Base-by-base conservation (phyloP, 106 monocot genomes). In the Triglochin maritima region DNA sequence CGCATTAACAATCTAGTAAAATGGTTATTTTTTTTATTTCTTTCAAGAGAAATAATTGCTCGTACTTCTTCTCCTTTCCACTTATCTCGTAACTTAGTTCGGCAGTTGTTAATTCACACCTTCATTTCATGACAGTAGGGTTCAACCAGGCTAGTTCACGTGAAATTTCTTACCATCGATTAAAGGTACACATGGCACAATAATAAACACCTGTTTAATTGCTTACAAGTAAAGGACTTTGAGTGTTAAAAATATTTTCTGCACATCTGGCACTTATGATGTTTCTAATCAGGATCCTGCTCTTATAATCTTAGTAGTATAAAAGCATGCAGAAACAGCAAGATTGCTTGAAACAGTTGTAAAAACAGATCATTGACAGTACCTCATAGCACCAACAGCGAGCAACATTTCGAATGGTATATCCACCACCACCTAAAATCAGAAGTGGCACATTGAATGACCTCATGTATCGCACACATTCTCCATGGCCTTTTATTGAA, bases 331-430 rank as follows among this genome's bases (percentile, higher is more conserved):
- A 13, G 58, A 9, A n/a, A 59, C 10, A 5, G 2, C 58, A 5
- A 59, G 10, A 59, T 14, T 59, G 58, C 58, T n/a, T 5, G 58
- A 9, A 13, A 56, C 17, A 44, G 5, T 11, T n/a, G 9, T 17
- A 6, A 44, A 14, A 56, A 56, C 5, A 56, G 54, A 4, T 55
- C 14, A 17, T 17, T 46, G 2, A 6, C 9, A 3, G 3, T 63
- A 76, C 76, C 76, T 76, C 76, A 11, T 76, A 76, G 63, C 76
- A 76, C 76, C 76, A 76, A 44, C 76, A 76, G 11, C 76, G 68
- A 17, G 76, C 76, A 69, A 76, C 76, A 76, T 76, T 76, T 41
- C 76, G 68, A 56, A 76, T 76, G 61, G 76, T 76, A 47, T 76
- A 76, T 47, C 76, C 76, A n/a, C 76, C 76, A 29, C 76, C 76